Conservation (phyloP, 2,329 filamentous ascomycete genomes). For the Cucurbitaria berberidis region DNA sequence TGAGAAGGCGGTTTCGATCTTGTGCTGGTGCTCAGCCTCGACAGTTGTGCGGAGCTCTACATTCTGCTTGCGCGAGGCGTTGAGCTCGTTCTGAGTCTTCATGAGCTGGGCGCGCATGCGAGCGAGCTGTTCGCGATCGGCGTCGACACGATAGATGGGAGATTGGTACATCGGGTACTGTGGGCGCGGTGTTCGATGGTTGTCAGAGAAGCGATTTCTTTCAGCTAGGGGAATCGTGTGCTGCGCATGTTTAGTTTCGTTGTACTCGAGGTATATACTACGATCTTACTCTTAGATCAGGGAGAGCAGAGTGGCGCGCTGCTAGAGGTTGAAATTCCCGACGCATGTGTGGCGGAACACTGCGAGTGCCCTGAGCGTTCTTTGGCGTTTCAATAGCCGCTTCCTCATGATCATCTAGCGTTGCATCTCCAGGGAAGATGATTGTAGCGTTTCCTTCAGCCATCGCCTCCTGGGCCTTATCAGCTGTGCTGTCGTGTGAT, state of each 20-base stretch:
- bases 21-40: conserved; percentile 13
- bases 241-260: not conserved
- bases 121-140: conserved; percentile 14
- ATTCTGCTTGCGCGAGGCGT: conserved; percentile 19
- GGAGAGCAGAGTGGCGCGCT: not conserved
- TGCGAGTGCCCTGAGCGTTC: not conserved
- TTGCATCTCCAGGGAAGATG: not conserved
- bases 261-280: not conserved
- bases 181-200: conserved; percentile 4
- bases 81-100: conserved; percentile 20
- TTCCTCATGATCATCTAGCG: not conserved
- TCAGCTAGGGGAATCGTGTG: not conserved
- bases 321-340: not conserved
- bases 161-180: not conserved
- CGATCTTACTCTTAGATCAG: conserved; percentile 1
- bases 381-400: not conserved
- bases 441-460: not conserved
- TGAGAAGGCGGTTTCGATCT: conserved; percentile 12
- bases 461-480: not conserved
- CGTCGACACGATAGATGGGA: not conserved
- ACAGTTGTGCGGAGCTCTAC: conserved; percentile 9
- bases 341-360: conserved; percentile 20
- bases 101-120: conserved; percentile 16
- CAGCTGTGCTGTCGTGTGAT: not conserved
- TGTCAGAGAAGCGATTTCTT: not conserved